phyloP scores from a whole-genome alignment of 2,329 filamentous ascomycete genomes.

The Epichloe sibirici region DNA sequence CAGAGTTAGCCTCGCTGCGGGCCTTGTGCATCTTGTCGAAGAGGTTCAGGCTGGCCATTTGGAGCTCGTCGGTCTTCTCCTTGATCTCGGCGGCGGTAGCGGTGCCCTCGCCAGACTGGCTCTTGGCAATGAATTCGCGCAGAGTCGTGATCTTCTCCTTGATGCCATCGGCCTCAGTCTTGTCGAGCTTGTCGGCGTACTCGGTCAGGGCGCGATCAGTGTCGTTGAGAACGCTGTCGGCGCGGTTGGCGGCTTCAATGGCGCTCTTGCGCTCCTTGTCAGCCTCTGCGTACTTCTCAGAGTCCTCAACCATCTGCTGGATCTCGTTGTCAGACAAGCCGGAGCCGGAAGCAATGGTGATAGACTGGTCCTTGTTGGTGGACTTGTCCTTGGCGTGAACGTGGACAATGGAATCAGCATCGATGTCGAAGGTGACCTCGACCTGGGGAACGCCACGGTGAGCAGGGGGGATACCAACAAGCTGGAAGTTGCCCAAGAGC shows the following conservation, averaged over 20 bases:
- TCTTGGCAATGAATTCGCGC: constrained; percentile 86
- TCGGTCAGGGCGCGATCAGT: constrained; percentile 98
- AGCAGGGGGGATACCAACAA: constrained; percentile 94
- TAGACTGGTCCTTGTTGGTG: constrained; percentile 98
- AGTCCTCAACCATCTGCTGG: constrained; percentile 93
- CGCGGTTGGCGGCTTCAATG: constrained; percentile 95
- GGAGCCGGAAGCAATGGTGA: constrained; percentile 95
- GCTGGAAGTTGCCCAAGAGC: constrained; percentile 97
- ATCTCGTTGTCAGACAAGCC: constrained; percentile 94
- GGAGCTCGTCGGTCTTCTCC: constrained; percentile 96
- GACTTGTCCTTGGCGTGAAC: constrained; percentile 98
- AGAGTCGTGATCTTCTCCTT: constrained; percentile 82
- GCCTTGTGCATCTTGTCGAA: constrained; percentile 99
- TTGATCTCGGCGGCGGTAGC: constrained; percentile 88
- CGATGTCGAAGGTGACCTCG: constrained; percentile 97
- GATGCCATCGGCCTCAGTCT: constrained; percentile 86
- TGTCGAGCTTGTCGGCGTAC: constrained; percentile 91
- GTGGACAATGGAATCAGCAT: constrained; percentile 95
- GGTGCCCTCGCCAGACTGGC: constrained; percentile 79
- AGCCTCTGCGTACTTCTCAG: constrained; percentile 86
- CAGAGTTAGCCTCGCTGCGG: constrained; percentile 49
- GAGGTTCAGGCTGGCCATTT: constrained; percentile 86
- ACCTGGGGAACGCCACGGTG: constrained; percentile 94
- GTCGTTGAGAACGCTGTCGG: constrained; percentile 91
- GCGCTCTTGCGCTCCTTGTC: constrained; percentile 95